Base-by-base conservation (phyloP, 1,284 basidiomycete genomes). In the Rhodotorula sp. region DNA sequence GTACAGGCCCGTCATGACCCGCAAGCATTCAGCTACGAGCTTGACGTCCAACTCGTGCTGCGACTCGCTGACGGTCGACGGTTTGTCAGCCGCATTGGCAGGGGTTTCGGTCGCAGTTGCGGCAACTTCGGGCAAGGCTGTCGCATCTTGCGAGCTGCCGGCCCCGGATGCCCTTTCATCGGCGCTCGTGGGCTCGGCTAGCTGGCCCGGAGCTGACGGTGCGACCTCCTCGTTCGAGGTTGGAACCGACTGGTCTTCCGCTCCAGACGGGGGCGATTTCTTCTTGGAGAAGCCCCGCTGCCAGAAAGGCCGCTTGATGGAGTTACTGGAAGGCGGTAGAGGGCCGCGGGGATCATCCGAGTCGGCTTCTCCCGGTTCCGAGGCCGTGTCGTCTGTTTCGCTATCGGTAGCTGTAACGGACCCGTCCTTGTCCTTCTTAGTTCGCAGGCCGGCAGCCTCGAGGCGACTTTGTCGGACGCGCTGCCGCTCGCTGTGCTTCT, bases 1-100 rank as follows among this genome's bases (percentile, higher is more conserved):
- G 80, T 88, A 91, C 88, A 93, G 91, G 56, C 87, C 88, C 15
- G 89, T 89, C 75, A 88, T 89, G 12, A 84, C 84, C 75, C 87
- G 90, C 73, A 91, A 82, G 60, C 85, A 86, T 80, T 91, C 89
- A 46, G 86, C 84, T n/a, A 74, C 70, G 33, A 92, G 86, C 81
- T 91, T 91, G 48, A 85, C 83, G 77, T 92, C 91, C 15, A 93
- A 80, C 77, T 90, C 88, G 5, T 84, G 84, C 75, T 89, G 86
- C 75, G 70, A 70, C 30, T 48, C 71, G 45, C 45, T 22, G 5
- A 67, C 57, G 6, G 65, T 66, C 3, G n/a, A n/a, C n/a, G 14
- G 55, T n/a, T 73, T 64, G 20, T 66, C 71, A 18, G 45, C 44
- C 6, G 26, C 48, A 4, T 12, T 29, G 0, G 58, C 7, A 14